A percentile compares a stretch with the other conserved stretches of the same genome.
Conservation (phyloP, 768 basidiomycete species). For the Boletus rubescentipes region DNA sequence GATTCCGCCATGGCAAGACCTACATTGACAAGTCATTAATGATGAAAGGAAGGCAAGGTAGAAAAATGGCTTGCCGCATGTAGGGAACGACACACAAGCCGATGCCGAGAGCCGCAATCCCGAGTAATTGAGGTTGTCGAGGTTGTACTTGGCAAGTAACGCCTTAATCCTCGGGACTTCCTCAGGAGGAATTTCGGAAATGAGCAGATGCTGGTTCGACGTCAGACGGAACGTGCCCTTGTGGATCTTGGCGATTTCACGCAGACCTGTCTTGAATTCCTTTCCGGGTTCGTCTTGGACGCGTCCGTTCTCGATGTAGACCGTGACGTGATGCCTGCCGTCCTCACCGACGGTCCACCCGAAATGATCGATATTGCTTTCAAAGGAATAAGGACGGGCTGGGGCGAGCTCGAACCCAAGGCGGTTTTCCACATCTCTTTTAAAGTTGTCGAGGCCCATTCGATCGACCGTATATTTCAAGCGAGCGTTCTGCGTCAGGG, state of each 20-base stretch:
- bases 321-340: slow-evolving; percentile 86
- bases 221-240: slow-evolving; percentile 93
- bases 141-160: slow-evolving; percentile 78
- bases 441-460: slow-evolving; percentile 87
- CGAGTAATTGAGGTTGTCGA: slow-evolving; percentile 81
- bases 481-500: slow-evolving; percentile 65
- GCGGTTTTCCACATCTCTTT: slow-evolving; percentile 84
- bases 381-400: slow-evolving; percentile 75
- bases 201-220: slow-evolving; percentile 90
- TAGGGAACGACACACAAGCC: slow-evolving; percentile 97
- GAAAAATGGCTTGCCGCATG: slow-evolving; percentile 56
- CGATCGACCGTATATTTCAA: slow-evolving; percentile 97
- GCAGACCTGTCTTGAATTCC: slow-evolving; percentile 89
- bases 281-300: slow-evolving; percentile 90
- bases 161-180: slow-evolving; percentile 77
- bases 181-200: slow-evolving; percentile 76
- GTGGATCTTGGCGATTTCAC: slow-evolving; percentile 92
- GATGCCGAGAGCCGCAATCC: slow-evolving; percentile 86
- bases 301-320: slow-evolving; percentile 97
- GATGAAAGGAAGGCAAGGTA: background rate
- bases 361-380: slow-evolving; percentile 89
- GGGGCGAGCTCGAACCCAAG: slow-evolving; percentile 78
- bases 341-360: slow-evolving; percentile 91
- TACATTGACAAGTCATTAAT: slow-evolving; percentile 11
- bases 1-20: slow-evolving; percentile 81